Evolutionary conservation across 169 alveolate species (phyloP), one percentile per base, ranked within the genome.

Genomic region (Babesia ovata): DNA sequence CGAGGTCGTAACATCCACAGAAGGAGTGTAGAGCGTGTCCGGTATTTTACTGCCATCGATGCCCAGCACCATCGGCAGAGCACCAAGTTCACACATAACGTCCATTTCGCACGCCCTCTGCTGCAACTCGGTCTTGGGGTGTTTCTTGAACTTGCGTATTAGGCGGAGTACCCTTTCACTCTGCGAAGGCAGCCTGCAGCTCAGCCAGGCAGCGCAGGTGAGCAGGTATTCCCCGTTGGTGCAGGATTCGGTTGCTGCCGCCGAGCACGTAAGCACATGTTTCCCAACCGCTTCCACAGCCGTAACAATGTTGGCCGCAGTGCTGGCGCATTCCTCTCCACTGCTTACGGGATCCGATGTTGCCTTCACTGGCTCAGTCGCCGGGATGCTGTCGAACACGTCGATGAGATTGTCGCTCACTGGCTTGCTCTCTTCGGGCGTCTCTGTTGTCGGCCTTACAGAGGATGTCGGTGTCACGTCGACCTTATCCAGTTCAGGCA

Each of bases 71-170:
- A 67, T 66, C 26, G 29, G 48, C 24, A 67, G 63, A 24, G 58
- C 39, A 39, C 48, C 33, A 21, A 54, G 72, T 61, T 72, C 66
- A 11, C 46, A 21, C 9, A 83, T 22, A 13, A 75, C 39, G 36
- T 84, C 88, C 70, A 90, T 78, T 63, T 90, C 94, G 39, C 94
- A 84, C 24, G 94, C 91, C 29, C 94, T 83, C 59, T 90, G 94
- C 83, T 90, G 94, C 63, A 90, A 59, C 77, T 90, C 94, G 29
- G 81, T 60, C 63, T 86, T 84, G 22, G 75, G 59, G 63, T 84
- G 89, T 70, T 76, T 77, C 70, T 79, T 83, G 76, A 86, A 90
- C 74, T 75, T 66, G 53, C 69, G 58, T 26, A 90, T 61, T 10
- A 90, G 52, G 59, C 79, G 73, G 79, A 85, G 72, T 24, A 90